Conservation (phyloP, 495 filamentous ascomycete genomes). For the Usnea hakonensis region DNA sequence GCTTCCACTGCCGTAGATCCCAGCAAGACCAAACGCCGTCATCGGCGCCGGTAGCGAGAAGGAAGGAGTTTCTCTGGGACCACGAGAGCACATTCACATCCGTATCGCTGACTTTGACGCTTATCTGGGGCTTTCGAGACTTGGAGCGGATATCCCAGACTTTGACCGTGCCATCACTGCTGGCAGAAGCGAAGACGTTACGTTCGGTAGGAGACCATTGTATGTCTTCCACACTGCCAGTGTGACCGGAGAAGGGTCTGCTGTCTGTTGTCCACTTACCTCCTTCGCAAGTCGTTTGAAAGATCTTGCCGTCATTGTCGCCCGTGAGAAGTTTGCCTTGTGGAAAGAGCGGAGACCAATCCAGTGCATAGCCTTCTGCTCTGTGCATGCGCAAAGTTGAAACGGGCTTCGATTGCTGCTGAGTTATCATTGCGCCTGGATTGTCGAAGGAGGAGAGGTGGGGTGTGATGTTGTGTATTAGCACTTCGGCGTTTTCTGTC, state of each 20-base stretch:
- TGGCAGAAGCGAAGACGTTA: slow-evolving; percentile 87
- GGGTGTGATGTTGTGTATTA: slow-evolving; percentile 88
- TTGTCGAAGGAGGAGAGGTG: slow-evolving; percentile 81
- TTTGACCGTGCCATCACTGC: slow-evolving; percentile 87
- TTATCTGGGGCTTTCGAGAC: slow-evolving; percentile 73
- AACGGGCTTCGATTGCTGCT: slow-evolving; percentile 76
- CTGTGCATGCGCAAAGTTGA: slow-evolving; percentile 85
- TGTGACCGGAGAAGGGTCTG: slow-evolving; percentile 72
- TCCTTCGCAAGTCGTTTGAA: slow-evolving; percentile 74
- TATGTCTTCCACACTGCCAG: slow-evolving; percentile 81
- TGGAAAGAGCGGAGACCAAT: slow-evolving; percentile 77
- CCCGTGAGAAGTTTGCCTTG: slow-evolving; percentile 83
- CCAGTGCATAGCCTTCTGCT: slow-evolving; percentile 85
- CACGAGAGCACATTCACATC: slow-evolving; percentile 97
- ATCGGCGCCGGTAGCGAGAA: slow-evolving; percentile 88
- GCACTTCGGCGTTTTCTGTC: slow-evolving; percentile 77
- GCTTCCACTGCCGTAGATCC: slow-evolving; percentile 93
- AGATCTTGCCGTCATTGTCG: slow-evolving; percentile 85
- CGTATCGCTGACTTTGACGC: slow-evolving; percentile 69
- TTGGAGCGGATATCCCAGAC: slow-evolving; percentile 93
- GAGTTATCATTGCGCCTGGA: slow-evolving; percentile 69
- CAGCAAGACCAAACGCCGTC: slow-evolving; percentile 93
- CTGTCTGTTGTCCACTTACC: slow-evolving; percentile 81
- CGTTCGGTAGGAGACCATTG: slow-evolving; percentile 92
- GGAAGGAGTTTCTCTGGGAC: slow-evolving; percentile 75